Conservation (phyloP, 2,329 filamentous ascomycete genomes). For the Scorias spongiosa region DNA sequence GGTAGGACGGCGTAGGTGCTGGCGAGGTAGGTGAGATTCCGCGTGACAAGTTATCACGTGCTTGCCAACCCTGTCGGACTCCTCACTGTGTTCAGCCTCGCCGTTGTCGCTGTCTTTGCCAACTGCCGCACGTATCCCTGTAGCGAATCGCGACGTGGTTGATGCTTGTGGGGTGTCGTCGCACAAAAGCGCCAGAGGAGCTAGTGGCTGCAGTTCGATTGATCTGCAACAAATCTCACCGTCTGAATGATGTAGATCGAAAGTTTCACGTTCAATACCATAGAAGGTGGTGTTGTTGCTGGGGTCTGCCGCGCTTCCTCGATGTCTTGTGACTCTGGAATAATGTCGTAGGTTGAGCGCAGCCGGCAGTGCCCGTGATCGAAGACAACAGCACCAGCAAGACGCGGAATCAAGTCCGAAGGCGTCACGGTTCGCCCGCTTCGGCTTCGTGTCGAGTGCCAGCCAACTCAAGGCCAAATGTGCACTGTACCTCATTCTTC, state of each 20-base stretch:
- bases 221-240: too few species aligned
- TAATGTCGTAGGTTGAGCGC: neutral
- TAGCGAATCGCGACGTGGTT: neutral
- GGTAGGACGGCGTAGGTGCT: slow-evolving; percentile 1
- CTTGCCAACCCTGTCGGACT: too few species aligned
- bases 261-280: too few species aligned
- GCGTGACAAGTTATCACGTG: too few species aligned
- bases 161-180: neutral
- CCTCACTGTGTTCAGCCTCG: too few species aligned
- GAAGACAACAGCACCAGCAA: slow-evolving; percentile 9
- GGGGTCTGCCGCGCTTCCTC: neutral
- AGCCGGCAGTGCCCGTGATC: slow-evolving; percentile 4
- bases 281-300: neutral
- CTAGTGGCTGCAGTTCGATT: neutral
- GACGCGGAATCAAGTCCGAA: slow-evolving; percentile 7
- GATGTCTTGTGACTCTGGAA: neutral
- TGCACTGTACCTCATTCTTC: neutral
- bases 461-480: neutral
- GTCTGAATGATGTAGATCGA: too few species aligned
- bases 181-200: neutral
- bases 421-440: slow-evolving; percentile 2
- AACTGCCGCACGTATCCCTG: neutral
- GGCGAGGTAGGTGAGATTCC: too few species aligned
- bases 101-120: neutral
- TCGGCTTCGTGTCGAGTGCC: neutral